Base-by-base conservation (phyloP, 352 stramenopile species). In the Phytophthora meadii region DNA sequence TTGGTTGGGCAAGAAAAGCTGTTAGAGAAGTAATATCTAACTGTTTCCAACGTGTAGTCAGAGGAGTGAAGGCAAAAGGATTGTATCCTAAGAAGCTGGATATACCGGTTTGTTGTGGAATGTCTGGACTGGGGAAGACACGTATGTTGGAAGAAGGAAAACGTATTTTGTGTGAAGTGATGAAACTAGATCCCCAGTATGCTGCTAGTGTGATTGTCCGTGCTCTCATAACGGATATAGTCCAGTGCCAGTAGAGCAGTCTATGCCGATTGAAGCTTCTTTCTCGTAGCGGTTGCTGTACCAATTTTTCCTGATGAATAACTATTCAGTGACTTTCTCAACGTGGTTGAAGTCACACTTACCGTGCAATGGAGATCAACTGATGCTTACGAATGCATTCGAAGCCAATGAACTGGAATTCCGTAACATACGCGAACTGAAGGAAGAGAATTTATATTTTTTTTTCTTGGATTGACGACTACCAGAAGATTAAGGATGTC, bases 401-500 rank as follows among this genome's bases (percentile, higher is more conserved):
- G 12, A 45, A 46, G 55, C 54, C 3, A 59, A 67, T n/a, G 55
- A 59, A 17, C 36, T 3, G 11, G 63, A 72, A 44, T 22, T 71
- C 27, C 63, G 50, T 48, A 2, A 52, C 2, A 54, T 3, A 24
- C 22, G 4, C 44, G 2, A 3, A 37, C 32, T 25, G 47, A 30
- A 15, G 5, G 17, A 42, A 45, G n/a, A 1, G 34, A 28, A 36
- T n/a, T 52, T 77, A 30, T 70, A 77, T 47, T 49, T 75, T 2
- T 75, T 2, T 80, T 71, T 72, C 50, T 77, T 51, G 64, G 28
- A 48, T 75, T 64, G 56, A 77, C 65, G 64, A 70, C 22, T 77
- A 72, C 54, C 48, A 77, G 47, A 51, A 48, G 28, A 75, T 77
- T 68, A 17, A 67, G 51, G 69, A 62, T 2, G 25, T 79, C 8